Conservation (phyloP, 2,329 filamentous ascomycete genomes). For the Neonectria hederae region DNA sequence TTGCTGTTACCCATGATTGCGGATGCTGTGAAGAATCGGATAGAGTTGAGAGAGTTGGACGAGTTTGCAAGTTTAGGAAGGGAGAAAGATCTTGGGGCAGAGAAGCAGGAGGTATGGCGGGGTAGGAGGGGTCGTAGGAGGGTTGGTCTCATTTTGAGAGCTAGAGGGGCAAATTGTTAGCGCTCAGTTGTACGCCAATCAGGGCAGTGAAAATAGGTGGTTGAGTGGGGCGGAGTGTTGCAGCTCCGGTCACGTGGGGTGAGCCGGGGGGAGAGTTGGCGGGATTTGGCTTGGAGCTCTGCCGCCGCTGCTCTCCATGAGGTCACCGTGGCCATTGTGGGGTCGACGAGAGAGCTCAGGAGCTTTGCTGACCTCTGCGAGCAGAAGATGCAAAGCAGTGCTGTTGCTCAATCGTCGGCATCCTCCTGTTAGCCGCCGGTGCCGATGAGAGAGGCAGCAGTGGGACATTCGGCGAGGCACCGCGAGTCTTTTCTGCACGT, state of each 20-base stretch:
- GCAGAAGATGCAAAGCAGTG: background rate
- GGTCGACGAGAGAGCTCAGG: conserved; percentile 16
- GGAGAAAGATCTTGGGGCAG: conserved; percentile 52
- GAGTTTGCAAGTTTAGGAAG: conserved; percentile 54
- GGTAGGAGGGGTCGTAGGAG: conserved; percentile 58
- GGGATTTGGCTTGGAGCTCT: conserved; percentile 26
- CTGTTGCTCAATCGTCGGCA: conserved; percentile 2
- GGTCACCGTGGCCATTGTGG: conserved; percentile 37
- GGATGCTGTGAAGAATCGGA: conserved; percentile 65
- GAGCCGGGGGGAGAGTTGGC: conserved; percentile 15
- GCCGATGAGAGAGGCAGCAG: conserved; percentile 8
- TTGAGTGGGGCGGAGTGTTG: conserved; percentile 28
- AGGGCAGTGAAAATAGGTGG: conserved; percentile 11
- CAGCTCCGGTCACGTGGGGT: conserved; percentile 44
- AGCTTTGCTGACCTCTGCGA: conserved; percentile 16
- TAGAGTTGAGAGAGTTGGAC: conserved; percentile 50
- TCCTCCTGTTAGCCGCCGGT: conserved; percentile 31
- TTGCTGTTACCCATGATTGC: conserved; percentile 74
- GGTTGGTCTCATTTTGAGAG: conserved; percentile 56
- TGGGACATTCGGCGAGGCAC: conserved; percentile 21
- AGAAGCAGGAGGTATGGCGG: conserved; percentile 55
- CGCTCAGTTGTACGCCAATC: conserved; percentile 44
- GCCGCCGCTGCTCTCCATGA: conserved; percentile 32
- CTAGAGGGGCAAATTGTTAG: conserved; percentile 55
- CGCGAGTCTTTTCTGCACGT: conserved; percentile 22